Evolutionary conservation across 2,329 filamentous ascomycete genomes (phyloP), one percentile per base, ranked within the genome.

Genomic region (Bipolaris bicolor): DNA sequence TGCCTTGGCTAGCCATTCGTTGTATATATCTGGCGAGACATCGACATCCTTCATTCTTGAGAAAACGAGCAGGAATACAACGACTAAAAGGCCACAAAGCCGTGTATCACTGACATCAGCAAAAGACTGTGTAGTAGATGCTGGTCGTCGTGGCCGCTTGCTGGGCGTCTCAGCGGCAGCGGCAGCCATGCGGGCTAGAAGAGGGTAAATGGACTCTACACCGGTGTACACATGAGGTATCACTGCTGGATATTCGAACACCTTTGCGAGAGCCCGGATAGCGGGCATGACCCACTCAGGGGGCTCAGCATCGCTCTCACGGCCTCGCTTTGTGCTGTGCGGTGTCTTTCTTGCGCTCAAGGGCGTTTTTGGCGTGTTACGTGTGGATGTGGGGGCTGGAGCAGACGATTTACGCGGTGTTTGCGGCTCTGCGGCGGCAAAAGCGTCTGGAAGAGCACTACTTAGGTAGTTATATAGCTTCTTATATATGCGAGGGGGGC

Each of bases 381-480:
- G 65, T 24, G 63, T 57, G 3, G 69, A 71, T 7, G 61, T 50
- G 2, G 70, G 50, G 2, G 62, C 61, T 15, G 67, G 67, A 1
- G 65, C 53, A 29, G 55, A 43, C n/a, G 57, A 47, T 22, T 74
- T 76, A 3, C 68, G 78, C 62, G 72, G 69, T 22, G 67, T 75
- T 33, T 70, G 64, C 7, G 68, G 73, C 6, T 68, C 70, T n/a
- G 64, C 59, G 13, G 62, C 40, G 11, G 61, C 54, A 26, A 63
- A 60, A 16, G 68, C 52, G 6, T 76, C 79, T 13, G 84, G 83
- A 5, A 98, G 81, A 39, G 88, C 88, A 53, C 86, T 86, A 65
- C 94, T 89, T 58, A 98, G 86, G 72, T 94, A 92, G 31, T 81
- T 81, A 74, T 93, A 95, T 36, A 98, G 82, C 57, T 91, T 91